Base-by-base conservation (phyloP, 179 eudicot genomes). In the Corrigiola litoralis region DNA sequence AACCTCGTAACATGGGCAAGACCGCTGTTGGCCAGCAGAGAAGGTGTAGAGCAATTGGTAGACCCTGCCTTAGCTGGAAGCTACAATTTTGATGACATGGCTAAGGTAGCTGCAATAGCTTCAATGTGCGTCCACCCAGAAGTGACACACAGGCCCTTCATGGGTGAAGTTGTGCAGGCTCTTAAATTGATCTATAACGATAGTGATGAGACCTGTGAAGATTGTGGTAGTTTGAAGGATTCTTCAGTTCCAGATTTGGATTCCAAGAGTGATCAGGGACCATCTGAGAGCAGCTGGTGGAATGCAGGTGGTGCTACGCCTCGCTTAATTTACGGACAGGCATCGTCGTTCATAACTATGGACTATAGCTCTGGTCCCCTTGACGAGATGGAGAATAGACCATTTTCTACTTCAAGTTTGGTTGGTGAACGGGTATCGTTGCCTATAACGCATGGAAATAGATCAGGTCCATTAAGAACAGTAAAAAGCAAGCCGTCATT, bases 161-260 rank as follows among this genome's bases (percentile, higher is more conserved):
- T 94, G 99, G 97, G 99, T 18, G 99, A 94, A 79, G 99, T 94
- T 8, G 97, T 94, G 52, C 99, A 94, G 78, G 99, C 99, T 5
- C 79, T 90, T 46, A 94, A 94, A 77, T 88, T 90, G 65, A 79
- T 90, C 21, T 90, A 83, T 77, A 90, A 86, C 2, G 96, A 94
- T 61, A 50, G 64, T 0, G 97, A 86, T 23, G 97, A 90, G 57
- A 75, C 84, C 12, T 81, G 85, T 61, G 92, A 69, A 36, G 92
- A 90, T 63, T 84, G 78, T 27, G 82, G 70, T 29, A 86, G 90
- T 66, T 85, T 79, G 67, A 89, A 81, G 73, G 91, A 87, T 54
- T 89, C 96, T 10, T 89, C 92, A 29, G 87, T 77, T 58, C 85
- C 67, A 2, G 92, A 83, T 74, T 69, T 89, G n/a, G 95, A 87